Evolutionary conservation across 306 rosid genomes (phyloP).

Genomic region (Fragaria ananassa): DNA sequence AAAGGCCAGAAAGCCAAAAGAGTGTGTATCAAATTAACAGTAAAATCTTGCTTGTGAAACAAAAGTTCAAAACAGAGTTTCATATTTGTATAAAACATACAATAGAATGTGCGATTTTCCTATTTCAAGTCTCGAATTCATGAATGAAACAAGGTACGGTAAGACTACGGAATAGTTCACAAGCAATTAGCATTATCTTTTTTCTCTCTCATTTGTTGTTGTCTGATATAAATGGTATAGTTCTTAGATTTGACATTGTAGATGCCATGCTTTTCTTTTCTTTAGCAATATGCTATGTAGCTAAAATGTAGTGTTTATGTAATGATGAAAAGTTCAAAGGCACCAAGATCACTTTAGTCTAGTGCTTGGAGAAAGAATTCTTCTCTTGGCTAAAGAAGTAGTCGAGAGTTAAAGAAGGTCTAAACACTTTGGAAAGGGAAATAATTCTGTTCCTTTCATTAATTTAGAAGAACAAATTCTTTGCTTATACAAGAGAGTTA

Average conservation of each 20-base stretch:
- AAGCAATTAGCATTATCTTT: neutral
- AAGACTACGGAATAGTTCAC: neutral
- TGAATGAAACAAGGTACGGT: neutral
- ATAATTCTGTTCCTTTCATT: neutral
- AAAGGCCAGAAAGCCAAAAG: neutral
- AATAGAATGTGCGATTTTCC: neutral
- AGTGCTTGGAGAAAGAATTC: slow-evolving; percentile 10
- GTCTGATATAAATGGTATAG: neutral
- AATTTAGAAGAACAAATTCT: slow-evolving; percentile 25
- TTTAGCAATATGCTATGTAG: neutral
- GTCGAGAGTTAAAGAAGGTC: slow-evolving; percentile 7
- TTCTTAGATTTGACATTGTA: slow-evolving; percentile 10
- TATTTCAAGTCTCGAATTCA: neutral
- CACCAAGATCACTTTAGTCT: slow-evolving; percentile 18
- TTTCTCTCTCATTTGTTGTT: neutral
- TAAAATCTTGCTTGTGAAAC: no score
- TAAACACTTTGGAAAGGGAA: neutral
- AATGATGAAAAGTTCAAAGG: slow-evolving; percentile 28
- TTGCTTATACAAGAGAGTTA: neutral
- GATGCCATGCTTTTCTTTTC: slow-evolving; percentile 11
- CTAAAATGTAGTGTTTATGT: slow-evolving; percentile 12
- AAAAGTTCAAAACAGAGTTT: no score
- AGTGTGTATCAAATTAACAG: neutral
- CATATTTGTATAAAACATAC: neutral
- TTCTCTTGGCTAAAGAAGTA: neutral